These are phyloP conservation scores for Torulaspora microellipsoides DNA, from an alignment of 805 yeast species.

Conservation along the genomic window DNA sequence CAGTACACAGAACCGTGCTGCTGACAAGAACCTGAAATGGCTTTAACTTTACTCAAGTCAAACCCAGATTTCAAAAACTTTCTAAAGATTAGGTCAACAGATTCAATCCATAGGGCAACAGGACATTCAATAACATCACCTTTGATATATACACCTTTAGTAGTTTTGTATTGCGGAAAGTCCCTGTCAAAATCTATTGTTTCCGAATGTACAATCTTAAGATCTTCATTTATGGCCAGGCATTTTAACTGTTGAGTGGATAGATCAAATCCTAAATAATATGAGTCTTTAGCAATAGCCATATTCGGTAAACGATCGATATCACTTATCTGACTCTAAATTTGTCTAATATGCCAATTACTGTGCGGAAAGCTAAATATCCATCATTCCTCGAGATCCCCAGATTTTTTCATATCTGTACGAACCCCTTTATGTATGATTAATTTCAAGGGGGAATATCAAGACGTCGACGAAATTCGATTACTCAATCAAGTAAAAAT, in stretches of 20 bases:
- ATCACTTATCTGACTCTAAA: no score
- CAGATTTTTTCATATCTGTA: conserved; percentile 1
- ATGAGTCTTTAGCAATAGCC: conserved; percentile 9
- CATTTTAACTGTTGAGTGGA: conserved; percentile 88
- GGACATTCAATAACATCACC: conserved; percentile 66
- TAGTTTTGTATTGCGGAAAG: conserved; percentile 55
- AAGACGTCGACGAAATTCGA: neutral
- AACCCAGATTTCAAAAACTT: conserved; percentile 48
- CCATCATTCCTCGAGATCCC: neutral
- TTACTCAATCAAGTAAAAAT: no score
- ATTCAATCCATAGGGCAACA: conserved; percentile 86
- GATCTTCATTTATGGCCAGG: conserved; percentile 52
- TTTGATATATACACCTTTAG: conserved; percentile 64
- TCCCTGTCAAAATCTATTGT: conserved; percentile 70
- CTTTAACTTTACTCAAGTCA: conserved; percentile 55
- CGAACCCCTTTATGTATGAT: conserved; percentile 2
- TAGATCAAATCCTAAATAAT: conserved; percentile 71
- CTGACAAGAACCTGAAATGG: conserved; percentile 82
- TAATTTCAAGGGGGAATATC: conserved; percentile 6
- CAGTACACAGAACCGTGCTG: conserved; percentile 91
- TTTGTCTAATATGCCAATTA: no score
- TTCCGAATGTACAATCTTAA: conserved; percentile 53
- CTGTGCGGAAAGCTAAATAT: no score
- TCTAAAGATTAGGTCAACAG: conserved; percentile 59
- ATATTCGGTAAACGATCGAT: neutral